Conservation (phyloP, 2,329 filamentous ascomycete genomes). For the Aspergillus flavus region DNA sequence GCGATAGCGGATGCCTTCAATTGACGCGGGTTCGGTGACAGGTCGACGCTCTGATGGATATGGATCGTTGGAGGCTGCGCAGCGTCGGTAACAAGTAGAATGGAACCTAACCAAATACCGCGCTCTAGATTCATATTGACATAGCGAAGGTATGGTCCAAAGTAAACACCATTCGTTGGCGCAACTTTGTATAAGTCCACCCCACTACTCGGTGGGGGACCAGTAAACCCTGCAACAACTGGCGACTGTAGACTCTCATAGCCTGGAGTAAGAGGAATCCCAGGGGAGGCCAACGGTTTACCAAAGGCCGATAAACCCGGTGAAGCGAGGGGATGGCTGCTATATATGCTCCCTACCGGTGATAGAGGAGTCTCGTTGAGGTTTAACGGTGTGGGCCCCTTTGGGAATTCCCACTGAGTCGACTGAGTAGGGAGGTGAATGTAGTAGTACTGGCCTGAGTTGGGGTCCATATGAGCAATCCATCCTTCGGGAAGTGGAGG, state of each 20-base stretch:
- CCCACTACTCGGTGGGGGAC: slow-evolving; percentile 83
- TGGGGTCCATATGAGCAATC: slow-evolving; percentile 95
- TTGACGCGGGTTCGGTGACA: slow-evolving; percentile 91
- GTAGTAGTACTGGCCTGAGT: slow-evolving; percentile 97
- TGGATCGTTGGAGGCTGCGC: slow-evolving; percentile 95
- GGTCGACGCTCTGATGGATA: slow-evolving; percentile 83
- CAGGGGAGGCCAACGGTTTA: slow-evolving; percentile 72
- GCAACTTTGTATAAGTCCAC: slow-evolving; percentile 93
- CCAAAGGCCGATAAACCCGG: slow-evolving; percentile 62
- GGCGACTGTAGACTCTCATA: slow-evolving; percentile 84
- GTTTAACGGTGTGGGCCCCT: slow-evolving; percentile 86
- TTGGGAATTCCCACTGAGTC: slow-evolving; percentile 98
- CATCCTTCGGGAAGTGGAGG: slow-evolving; percentile 95
- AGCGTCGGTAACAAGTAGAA: slow-evolving; percentile 87
- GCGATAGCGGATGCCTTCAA: slow-evolving; percentile 79
- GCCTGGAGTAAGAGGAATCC: slow-evolving; percentile 78
- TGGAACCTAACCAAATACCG: slow-evolving; percentile 89
- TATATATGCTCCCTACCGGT: slow-evolving; percentile 75
- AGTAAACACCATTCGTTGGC: slow-evolving; percentile 96
- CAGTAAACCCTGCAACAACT: slow-evolving; percentile 77
- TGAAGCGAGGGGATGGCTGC: slow-evolving; percentile 68
- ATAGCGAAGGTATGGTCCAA: slow-evolving; percentile 93
- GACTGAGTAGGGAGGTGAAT: slow-evolving; percentile 94
- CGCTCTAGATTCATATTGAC: slow-evolving; percentile 96
- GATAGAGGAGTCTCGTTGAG: slow-evolving; percentile 82